Percentiles rank a stretch among this genome's conserved stretches.
Conservation (phyloP, 1,284 basidiomycete species). For the Melampsora abietis-canadensis region DNA sequence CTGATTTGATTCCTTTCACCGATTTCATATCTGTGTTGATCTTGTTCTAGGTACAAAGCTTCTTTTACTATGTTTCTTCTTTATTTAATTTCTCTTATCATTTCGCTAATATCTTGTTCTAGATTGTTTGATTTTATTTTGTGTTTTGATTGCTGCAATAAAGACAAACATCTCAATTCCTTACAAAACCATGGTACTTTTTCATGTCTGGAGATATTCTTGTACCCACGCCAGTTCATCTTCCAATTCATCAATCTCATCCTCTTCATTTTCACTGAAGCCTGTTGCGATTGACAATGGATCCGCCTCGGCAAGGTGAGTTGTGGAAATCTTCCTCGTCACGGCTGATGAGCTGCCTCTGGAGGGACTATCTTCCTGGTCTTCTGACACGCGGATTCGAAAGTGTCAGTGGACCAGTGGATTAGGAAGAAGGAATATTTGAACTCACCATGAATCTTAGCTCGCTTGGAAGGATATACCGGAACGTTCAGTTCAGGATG, state of each 20-base stretch:
- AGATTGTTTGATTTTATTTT: too few relatives aligned
- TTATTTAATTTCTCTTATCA: too few relatives aligned
- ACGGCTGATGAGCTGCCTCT: neutral
- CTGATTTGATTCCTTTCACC: too few relatives aligned
- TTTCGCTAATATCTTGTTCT: too few relatives aligned
- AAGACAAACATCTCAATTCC: too few relatives aligned
- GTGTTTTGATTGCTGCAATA: too few relatives aligned
- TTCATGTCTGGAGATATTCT: slow-evolving; percentile 1
- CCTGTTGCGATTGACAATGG: neutral
- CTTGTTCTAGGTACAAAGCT: too few relatives aligned
- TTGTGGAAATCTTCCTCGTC: neutral
- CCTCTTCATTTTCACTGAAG: neutral
- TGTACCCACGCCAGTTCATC: neutral
- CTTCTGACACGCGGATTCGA: neutral
- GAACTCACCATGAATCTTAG: neutral
- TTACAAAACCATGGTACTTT: too few relatives aligned
- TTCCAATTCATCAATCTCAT: slow-evolving; percentile 1
- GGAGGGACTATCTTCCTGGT: neutral
- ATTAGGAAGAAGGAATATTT: neutral
- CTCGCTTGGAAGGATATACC: neutral
- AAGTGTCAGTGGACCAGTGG: neutral
- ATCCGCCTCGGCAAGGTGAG: neutral
- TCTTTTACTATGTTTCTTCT: too few relatives aligned
- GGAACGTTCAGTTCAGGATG: neutral
- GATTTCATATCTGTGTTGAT: too few relatives aligned